Base-by-base conservation (phyloP, 257 asterid species). In the Lithospermum erythrorhizon region DNA sequence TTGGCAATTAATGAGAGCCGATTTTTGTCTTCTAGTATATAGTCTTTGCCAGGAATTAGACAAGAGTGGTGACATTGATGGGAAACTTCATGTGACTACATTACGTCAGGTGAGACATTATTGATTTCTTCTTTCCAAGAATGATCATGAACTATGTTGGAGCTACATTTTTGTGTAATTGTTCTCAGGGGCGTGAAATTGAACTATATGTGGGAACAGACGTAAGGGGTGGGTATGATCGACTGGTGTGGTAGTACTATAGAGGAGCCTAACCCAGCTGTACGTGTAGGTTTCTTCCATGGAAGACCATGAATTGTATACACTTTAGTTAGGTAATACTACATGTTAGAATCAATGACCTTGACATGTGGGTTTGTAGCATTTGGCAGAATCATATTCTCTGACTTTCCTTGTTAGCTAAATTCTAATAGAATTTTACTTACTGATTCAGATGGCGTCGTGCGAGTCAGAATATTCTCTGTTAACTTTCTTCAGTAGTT, bases 301-400 rank as follows among this genome's bases (percentile, higher is more conserved):
- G 84, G 97, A 93, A 74, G 98, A 97, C 65, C 98, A 93, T 58
- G 97, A 97, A n/a, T n/a, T 1, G 98, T 93, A 51, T 93, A 93
- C 70, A 97, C n/a, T n/a, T n/a, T 89, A 63, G 83, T 97, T 32
- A 81, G 98, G 98, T 85, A 74, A 75, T 78, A 55, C 37, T 58
- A 63, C 72, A 68, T 32, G 6, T 17, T 17, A 5, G 21, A 57
- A 15, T 11, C 27, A 41, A 14, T 41, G 2, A 41, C 3, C 49
- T 41, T 41, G 49, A 13, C 49, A 13, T 11, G 49, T 41, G 5
- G 16, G 2, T 41, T 41, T 41, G 18, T 41, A 41, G 16, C 49
- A 11, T 41, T 41, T 14, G 49, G 55, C 55, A 51, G 24, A 56
- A 30, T 51, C 49, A 55, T 53, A 54, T 35, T 21, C 41, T 59